Conservation (phyloP, 768 basidiomycete species). For the Filobasidium wieringae region DNA sequence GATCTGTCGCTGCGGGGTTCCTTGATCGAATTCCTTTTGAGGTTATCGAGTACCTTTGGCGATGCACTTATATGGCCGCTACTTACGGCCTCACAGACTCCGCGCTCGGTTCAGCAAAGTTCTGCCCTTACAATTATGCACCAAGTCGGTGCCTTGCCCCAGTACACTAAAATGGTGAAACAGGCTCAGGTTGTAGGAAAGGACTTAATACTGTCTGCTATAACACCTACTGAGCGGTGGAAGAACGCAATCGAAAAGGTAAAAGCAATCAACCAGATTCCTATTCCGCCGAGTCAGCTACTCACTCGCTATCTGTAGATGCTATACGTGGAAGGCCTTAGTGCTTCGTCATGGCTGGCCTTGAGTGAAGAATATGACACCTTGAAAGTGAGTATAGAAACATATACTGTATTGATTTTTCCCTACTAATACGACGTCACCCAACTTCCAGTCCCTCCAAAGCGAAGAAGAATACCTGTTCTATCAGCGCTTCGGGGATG, state of each 20-base stretch:
- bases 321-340: slow-evolving; percentile 12
- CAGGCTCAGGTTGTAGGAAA: slow-evolving; percentile 30
- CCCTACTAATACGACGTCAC: no score
- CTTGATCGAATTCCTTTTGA: slow-evolving; percentile 28
- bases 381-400: slow-evolving; percentile 19
- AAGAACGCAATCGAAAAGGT: slow-evolving; percentile 13
- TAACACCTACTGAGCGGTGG: slow-evolving; percentile 31
- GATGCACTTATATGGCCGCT: slow-evolving; percentile 39
- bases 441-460: slow-evolving; percentile 21
- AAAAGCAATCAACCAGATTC: no score
- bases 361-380: slow-evolving; percentile 26
- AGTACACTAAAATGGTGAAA: slow-evolving; percentile 6
- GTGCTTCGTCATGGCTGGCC: slow-evolving; percentile 3
- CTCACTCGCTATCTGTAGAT: not conserved
- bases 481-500: slow-evolving; percentile 24
- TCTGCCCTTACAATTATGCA: slow-evolving; percentile 33
- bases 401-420: no score
- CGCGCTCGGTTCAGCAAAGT: slow-evolving; percentile 26
- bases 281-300: no score
- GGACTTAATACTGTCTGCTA: slow-evolving; percentile 32
- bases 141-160: slow-evolving; percentile 15
- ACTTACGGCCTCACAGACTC: slow-evolving; percentile 33
- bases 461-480: slow-evolving; percentile 37
- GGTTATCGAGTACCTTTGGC: slow-evolving; percentile 28
- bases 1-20: slow-evolving; percentile 25